Base-by-base conservation (phyloP, 345 rosid genomes). In the Syzygium oleosum region DNA sequence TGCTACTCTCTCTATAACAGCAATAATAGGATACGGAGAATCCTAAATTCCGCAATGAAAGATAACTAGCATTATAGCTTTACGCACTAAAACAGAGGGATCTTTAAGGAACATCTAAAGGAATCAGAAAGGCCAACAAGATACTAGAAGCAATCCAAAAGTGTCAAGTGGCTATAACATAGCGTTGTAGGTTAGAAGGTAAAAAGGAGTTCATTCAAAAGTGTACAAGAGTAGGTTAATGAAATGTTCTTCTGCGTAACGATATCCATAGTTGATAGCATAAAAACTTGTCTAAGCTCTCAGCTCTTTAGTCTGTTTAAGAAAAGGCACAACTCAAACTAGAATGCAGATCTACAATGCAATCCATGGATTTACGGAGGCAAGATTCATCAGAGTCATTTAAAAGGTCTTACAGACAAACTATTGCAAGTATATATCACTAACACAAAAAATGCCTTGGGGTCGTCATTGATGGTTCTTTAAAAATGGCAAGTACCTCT, bases 1-100 rank as follows among this genome's bases (percentile, higher is more conserved):
- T 83, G 99, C 99, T 19, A 87, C 96, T 87, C 99, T 99, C 90
- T 97, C 99, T 53, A 96, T 94, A 85, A 96, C 95, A 78, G 99
- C 98, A 88, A 97, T 93, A 55, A 95, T 96, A 6, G 99, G 99
- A 98, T 90, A 78, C 77, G 86, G 78, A 95, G 94, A 41, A 88
- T 89, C 94, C 99, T 97, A 90, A 38, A 90, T 87, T 59, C 89
- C 51, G 80, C 49, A 73, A 73, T 38, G 14, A 73, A 73, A 73
- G 27, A 73, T 73, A 19, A 73, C 80, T 38, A 73, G 80, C 49
- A 38, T 73, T 19, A 38, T 38, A 38, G 49, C 27, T 10, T 38
- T 73, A 73, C 0, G 14, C 49, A 73, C 49, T 22, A 73, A 38
- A 5, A 38, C 80, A 9, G 80, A 73, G 49, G 80, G 80, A 73